Evolutionary conservation across 2,329 filamentous ascomycete genomes (phyloP).

Genomic region (Aspergillus chevalieri): DNA sequence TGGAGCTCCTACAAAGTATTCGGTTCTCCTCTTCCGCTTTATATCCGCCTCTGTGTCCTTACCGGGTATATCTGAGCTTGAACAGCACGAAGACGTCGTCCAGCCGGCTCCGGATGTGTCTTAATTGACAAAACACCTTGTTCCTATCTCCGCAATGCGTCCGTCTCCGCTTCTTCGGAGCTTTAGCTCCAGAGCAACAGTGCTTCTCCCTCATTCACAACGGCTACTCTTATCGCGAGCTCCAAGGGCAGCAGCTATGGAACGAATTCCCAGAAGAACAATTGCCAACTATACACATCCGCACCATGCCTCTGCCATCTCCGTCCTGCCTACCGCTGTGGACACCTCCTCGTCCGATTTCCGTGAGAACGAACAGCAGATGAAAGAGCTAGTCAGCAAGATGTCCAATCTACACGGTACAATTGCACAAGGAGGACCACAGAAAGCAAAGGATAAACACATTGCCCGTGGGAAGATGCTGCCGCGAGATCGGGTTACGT

Average conservation of each 20-base stretch:
- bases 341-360: conserved; percentile 74
- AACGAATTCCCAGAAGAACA: conserved; percentile 25
- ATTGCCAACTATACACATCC: conserved; percentile 73
- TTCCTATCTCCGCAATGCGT: conserved; percentile 29
- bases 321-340: conserved; percentile 67
- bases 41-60: conserved; percentile 1
- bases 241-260: conserved; percentile 2
- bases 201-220: conserved; percentile 16
- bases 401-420: conserved; percentile 65
- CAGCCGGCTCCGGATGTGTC: background rate
- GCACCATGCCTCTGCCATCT: conserved; percentile 77
- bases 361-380: conserved; percentile 70
- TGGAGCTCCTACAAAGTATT: conserved; percentile 9
- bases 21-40: conserved; percentile 8
- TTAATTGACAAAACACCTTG: background rate
- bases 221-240: conserved; percentile 13
- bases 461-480: conserved; percentile 88
- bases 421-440: conserved; percentile 69
- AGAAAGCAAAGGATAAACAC: conserved; percentile 83
- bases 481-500: conserved; percentile 78
- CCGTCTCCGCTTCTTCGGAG: conserved; percentile 34
- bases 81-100: background rate
- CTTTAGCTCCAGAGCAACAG: conserved; percentile 23
- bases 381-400: conserved; percentile 64
- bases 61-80: background rate